Conservation (phyloP, 306 rosid species). For the Castanopsis chinensis region DNA sequence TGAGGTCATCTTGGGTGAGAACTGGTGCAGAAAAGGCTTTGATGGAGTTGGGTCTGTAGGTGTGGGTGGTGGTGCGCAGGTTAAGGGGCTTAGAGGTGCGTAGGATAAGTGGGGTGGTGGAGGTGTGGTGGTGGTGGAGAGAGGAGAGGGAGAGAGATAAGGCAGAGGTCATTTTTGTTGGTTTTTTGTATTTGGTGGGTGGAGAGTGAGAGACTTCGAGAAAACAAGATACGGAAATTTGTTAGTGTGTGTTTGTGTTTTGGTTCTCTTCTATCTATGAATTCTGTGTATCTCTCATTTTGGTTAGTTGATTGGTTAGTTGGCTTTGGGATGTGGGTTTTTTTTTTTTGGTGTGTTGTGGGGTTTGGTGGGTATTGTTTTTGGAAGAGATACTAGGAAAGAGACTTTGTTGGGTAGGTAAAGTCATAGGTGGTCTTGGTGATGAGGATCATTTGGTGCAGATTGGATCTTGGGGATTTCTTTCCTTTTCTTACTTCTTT, state of each 20-base stretch:
- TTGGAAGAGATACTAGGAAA: neutral
- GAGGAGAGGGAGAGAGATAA: slow-evolving; percentile 54
- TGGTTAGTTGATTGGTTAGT: too few relatives aligned
- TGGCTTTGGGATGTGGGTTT: too few relatives aligned
- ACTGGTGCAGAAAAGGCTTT: slow-evolving; percentile 50
- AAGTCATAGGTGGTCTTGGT: too few relatives aligned
- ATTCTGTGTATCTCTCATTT: neutral
- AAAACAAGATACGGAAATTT: neutral
- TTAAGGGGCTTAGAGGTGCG: slow-evolving; percentile 41
- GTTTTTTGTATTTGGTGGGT: neutral
- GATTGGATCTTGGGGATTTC: too few relatives aligned
- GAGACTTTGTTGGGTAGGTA: neutral
- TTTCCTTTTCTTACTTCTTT: too few relatives aligned
- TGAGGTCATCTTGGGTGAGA: slow-evolving; percentile 82
- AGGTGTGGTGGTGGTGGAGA: slow-evolving; percentile 49
- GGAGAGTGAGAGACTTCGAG: neutral
- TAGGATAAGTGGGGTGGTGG: slow-evolving; percentile 46
- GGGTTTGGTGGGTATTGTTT: neutral
- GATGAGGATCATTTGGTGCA: neutral
- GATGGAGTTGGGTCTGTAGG: slow-evolving; percentile 28
- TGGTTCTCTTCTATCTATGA: neutral
- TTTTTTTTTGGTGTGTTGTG: neutral
- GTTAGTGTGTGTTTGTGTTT: neutral
- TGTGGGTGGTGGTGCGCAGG: slow-evolving; percentile 35
- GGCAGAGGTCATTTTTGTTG: slow-evolving; percentile 52